These are phyloP conservation scores for Aspergillus chevalieri DNA, from an alignment of 2,329 filamentous ascomycete genomes.

Conservation along the genomic window DNA sequence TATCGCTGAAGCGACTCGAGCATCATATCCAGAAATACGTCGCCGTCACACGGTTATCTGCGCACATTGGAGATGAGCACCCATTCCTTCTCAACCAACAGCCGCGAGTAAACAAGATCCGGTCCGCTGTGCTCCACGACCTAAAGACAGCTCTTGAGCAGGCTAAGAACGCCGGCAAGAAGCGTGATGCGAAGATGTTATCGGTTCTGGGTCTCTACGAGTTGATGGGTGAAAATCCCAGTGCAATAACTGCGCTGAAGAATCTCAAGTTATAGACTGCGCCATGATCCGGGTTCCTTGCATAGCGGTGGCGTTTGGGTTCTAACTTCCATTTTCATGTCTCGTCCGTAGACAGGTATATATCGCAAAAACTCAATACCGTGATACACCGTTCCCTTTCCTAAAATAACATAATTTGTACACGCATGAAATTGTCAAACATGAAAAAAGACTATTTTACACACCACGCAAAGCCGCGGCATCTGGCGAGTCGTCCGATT, in stretches of 20 bases:
- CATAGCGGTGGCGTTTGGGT: constrained; percentile 44
- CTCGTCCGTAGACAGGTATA: constrained; percentile 7
- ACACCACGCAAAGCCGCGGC: constrained; percentile 41
- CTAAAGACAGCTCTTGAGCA: constrained; percentile 58
- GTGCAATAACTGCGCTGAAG: constrained; percentile 54
- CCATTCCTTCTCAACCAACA: constrained; percentile 58
- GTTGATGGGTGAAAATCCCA: constrained; percentile 54
- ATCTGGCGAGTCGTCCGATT: constrained; percentile 53
- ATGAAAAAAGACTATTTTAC: constrained; percentile 40
- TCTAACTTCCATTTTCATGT: constrained; percentile 1
- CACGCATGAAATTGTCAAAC: constrained; percentile 20
- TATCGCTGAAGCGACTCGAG: constrained; percentile 44
- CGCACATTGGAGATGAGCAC: constrained; percentile 51
- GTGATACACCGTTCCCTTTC: constrained; percentile 36
- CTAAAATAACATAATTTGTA: constrained; percentile 40
- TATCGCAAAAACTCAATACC: constrained; percentile 27
- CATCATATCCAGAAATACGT: constrained; percentile 54
- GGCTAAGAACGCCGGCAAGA: constrained; percentile 36
- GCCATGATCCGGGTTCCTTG: constrained; percentile 8
- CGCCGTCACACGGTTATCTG: constrained; percentile 48
- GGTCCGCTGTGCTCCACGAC: constrained; percentile 59
- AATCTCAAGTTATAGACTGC: constrained; percentile 29
- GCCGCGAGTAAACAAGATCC: constrained; percentile 51
- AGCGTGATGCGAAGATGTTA: constrained; percentile 41
- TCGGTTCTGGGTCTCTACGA: constrained; percentile 56